phyloP scores from a whole-genome alignment of 352 stramenopile genomes.

The Phytophthora sansomeana region DNA sequence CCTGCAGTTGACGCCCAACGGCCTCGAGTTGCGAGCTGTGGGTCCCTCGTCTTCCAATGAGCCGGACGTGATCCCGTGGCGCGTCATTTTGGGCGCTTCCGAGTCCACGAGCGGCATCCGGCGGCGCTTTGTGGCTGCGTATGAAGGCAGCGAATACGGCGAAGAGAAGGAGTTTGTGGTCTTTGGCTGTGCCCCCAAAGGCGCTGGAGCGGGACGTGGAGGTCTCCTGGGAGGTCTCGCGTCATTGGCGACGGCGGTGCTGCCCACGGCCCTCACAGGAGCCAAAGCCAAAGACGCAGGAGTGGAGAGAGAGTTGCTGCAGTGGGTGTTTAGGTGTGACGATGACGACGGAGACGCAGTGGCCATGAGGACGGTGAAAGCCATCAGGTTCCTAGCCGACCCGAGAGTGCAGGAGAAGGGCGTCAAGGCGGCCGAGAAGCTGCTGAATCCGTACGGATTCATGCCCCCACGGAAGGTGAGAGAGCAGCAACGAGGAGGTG shows the following conservation, averaged over 20 bases:
- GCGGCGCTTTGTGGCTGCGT: slow-evolving; percentile 34
- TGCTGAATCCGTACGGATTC: slow-evolving; percentile 50
- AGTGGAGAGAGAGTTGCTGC: slow-evolving; percentile 40
- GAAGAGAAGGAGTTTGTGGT: slow-evolving; percentile 46
- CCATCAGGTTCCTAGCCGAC: slow-evolving; percentile 57
- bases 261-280: slow-evolving; percentile 23
- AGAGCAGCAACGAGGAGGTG: background rate
- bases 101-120: slow-evolving; percentile 32
- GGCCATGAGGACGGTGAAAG: slow-evolving; percentile 41
- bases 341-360: slow-evolving; percentile 39
- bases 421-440: slow-evolving; percentile 34
- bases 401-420: slow-evolving; percentile 38
- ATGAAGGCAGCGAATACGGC: slow-evolving; percentile 25
- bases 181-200: slow-evolving; percentile 41
- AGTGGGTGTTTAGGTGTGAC: slow-evolving; percentile 58
- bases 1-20: slow-evolving; percentile 40
- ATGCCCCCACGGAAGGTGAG: slow-evolving; percentile 29
- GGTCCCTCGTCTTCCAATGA: slow-evolving; percentile 1
- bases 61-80: slow-evolving; percentile 53
- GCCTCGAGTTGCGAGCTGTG: slow-evolving; percentile 45
- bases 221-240: slow-evolving; percentile 25
- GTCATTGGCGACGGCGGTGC: slow-evolving; percentile 37
- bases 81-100: slow-evolving; percentile 49
- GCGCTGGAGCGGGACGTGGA: slow-evolving; percentile 13
- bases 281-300: slow-evolving; percentile 23